Conservation (phyloP, 768 basidiomycete genomes). For the Lentinula lateritia region DNA sequence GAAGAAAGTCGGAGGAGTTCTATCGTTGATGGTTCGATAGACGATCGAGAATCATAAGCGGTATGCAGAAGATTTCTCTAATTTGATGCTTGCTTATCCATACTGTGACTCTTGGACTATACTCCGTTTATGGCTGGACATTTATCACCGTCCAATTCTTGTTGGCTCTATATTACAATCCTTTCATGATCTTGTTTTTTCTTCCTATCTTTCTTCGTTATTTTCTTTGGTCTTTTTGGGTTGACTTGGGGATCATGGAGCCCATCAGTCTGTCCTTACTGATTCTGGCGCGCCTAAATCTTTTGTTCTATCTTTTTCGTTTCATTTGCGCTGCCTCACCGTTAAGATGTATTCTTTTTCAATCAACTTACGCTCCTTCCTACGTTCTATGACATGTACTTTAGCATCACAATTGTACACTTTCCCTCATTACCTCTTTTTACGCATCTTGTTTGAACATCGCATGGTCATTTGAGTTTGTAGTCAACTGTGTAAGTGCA, state of each 20-base stretch:
- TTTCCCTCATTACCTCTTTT: not conserved
- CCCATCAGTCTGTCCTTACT: slow-evolving; percentile 5
- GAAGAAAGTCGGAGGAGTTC: slow-evolving; percentile 6
- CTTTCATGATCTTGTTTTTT: not conserved
- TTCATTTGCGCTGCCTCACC: not conserved
- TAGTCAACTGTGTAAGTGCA: not conserved
- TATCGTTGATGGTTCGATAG: not conserved
- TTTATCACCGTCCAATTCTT: not conserved
- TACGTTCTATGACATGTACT: not conserved
- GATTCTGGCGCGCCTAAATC: not conserved
- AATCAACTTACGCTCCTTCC: not conserved
- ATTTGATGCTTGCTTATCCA: not conserved
- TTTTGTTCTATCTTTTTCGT: not conserved
- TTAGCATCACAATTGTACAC: not conserved
- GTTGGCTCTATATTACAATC: not conserved
- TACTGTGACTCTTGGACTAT: not conserved
- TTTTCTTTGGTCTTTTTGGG: not conserved
- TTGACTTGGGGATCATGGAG: slow-evolving; percentile 6
- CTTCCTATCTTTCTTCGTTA: not conserved
- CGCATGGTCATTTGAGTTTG: not conserved
- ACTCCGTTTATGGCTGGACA: not conserved
- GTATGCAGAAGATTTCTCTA: too few relatives aligned
- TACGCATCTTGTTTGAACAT: not conserved
- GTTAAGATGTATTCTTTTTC: not conserved
- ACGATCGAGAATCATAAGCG: slow-evolving; percentile 3